These are phyloP conservation scores for Acer yangbiense DNA, from an alignment of 345 rosid genomes.

Conservation along the genomic window DNA sequence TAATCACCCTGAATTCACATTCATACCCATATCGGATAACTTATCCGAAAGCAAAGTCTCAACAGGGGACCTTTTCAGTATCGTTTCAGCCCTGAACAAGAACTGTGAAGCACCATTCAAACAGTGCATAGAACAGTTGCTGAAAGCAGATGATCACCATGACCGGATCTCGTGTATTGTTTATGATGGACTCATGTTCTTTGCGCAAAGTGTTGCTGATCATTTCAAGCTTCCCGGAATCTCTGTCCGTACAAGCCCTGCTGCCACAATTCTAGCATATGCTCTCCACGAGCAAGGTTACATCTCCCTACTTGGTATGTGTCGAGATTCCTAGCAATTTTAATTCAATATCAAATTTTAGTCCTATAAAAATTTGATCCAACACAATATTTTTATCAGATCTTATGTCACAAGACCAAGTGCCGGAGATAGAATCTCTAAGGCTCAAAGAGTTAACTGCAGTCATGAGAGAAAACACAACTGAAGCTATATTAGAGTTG, in stretches of 20 bases:
- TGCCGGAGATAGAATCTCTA: constrained; percentile 13
- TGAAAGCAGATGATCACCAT: constrained; percentile 7
- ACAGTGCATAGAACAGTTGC: constrained; percentile 14
- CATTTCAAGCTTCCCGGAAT: constrained; percentile 29
- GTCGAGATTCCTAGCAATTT: too few relatives aligned
- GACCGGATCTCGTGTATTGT: constrained; percentile 24
- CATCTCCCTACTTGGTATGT: constrained; percentile 23
- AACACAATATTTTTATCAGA: constrained; percentile 19
- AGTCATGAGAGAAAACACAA: not conserved
- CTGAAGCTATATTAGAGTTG: not conserved
- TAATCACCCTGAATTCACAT: too few relatives aligned
- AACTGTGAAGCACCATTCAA: constrained; percentile 19
- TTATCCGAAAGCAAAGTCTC: not conserved
- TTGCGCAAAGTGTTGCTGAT: constrained; percentile 27
- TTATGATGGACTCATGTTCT: constrained; percentile 35
- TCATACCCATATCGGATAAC: too few relatives aligned
- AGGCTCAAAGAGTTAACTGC: constrained; percentile 21
- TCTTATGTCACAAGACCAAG: constrained; percentile 15
- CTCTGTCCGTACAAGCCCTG: constrained; percentile 20
- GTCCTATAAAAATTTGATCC: not conserved
- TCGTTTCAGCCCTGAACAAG: constrained; percentile 18
- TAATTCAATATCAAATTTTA: not conserved
- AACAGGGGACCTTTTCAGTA: not conserved
- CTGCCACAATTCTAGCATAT: constrained; percentile 16
- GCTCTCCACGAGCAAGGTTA: constrained; percentile 21